Percentiles rank a stretch among this genome's conserved stretches.
phyloP scores from a whole-genome alignment of 2,329 filamentous ascomycete species.

The Neofusicoccum parvum region DNA sequence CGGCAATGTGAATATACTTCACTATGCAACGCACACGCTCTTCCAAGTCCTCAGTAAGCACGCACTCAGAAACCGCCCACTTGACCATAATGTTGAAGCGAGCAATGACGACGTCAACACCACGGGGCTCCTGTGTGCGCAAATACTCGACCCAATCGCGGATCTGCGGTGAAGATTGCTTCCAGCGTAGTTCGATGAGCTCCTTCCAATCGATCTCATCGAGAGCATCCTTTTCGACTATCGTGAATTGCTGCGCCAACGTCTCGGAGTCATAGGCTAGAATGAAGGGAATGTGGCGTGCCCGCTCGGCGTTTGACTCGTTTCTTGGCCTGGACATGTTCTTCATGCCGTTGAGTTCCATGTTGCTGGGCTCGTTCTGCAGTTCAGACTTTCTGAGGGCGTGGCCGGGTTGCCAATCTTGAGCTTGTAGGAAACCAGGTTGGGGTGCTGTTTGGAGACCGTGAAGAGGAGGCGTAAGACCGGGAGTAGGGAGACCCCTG shows the following conservation, averaged over 20 bases:
- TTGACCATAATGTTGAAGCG: slow-evolving; percentile 89
- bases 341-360: slow-evolving; percentile 24
- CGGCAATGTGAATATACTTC: slow-evolving; percentile 81
- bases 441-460: not conserved
- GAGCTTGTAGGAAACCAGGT: not conserved
- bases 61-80: slow-evolving; percentile 78
- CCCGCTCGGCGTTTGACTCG: slow-evolving; percentile 13
- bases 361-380: not conserved
- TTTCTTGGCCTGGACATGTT: not conserved
- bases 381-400: not conserved
- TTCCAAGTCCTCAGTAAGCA: slow-evolving; percentile 70
- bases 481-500: slow-evolving; percentile 40
- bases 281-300: slow-evolving; percentile 73
- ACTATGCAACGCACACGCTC: slow-evolving; percentile 76
- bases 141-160: slow-evolving; percentile 83
- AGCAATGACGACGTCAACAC: slow-evolving; percentile 81
- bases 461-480: slow-evolving; percentile 36
- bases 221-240: slow-evolving; percentile 83
- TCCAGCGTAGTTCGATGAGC: slow-evolving; percentile 81
- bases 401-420: slow-evolving; percentile 1
- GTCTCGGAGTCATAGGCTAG: slow-evolving; percentile 78
- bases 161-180: slow-evolving; percentile 66
- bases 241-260: slow-evolving; percentile 79
- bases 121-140: slow-evolving; percentile 69
- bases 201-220: slow-evolving; percentile 90